Evolutionary conservation across 345 rosid genomes (phyloP), one percentile per base, ranked within the genome.

Genomic region (Ceriops zippeliana): DNA sequence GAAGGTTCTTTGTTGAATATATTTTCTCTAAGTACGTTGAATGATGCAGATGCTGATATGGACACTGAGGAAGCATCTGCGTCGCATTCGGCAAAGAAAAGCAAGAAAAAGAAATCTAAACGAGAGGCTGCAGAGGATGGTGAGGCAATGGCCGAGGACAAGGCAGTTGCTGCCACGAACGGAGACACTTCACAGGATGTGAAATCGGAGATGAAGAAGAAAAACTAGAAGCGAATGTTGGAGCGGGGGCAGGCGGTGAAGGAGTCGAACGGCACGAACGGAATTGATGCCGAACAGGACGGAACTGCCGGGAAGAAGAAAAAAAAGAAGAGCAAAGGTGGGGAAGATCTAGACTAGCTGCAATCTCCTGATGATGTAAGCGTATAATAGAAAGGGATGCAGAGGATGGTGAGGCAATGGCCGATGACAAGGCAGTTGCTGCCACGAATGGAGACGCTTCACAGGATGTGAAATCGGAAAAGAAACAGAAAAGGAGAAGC

Each of bases 31-130:
- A 31, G 30, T 20, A 7, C 61, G 17, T 68, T 62, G 69, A 21
- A 10, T 47, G 26, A 27, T 67, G 70, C 69, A 83, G 83, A 75
- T 54, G 72, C 32, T 54, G 82, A 78, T 60, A 72, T 75, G 70
- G 86, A 80, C 21, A 78, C 86, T 27, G 89, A 86, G 76, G 93
- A 85, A 46, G 76, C 66, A 8, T 56, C 86, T 16, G 70, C 68
- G 52, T 86, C 80, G 26, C 77, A 66, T 56, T 79, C 91, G 0
- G 79, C 22, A 22, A 85, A 89, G 86, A 86, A 84, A 61, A 83
- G 80, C 78, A 86, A 85, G 82, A 86, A 89, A 62, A 84, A 83
- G 86, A 85, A 85, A 70, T 80, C 84, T 0, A 86, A 83, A 62
- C 34, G 78, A 21, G 85, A 71, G 4, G 73, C 53, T 34, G 63